Evolutionary conservation across 129 eudicot genomes (phyloP), one percentile per base, ranked within the genome.

Genomic region (Arctium lappa): DNA sequence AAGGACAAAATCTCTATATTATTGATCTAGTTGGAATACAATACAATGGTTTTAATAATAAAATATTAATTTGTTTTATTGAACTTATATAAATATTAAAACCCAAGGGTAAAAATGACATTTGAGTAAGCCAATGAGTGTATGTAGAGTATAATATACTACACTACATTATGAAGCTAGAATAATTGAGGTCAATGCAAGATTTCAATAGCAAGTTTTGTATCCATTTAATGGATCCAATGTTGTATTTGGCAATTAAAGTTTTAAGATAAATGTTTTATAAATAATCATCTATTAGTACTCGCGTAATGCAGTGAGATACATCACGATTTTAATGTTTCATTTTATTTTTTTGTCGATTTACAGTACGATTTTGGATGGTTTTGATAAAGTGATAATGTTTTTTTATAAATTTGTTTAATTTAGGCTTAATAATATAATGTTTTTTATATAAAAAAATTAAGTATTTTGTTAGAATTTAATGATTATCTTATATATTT

Each of bases 121-220:
- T 73, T 79, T 73, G 79, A 62, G 70, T 72, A 22, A 8, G 32
- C 71, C 12, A 79, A 39, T 8, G 74, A 53, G 73, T 62, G 34
- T 77, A 72, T 70, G 53, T 78, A 62, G 87, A 84, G 83, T 79
- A 84, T 70, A 79, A 79, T 84, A 84, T 79, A 84, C 87, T 42
- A 78, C 75, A 72, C 75, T 78, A 36, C 80, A 84, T 84, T 44
- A 73, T 78, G 69, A 72, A 78, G 36, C 53, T 27, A 6, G 79
- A 56, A 73, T 84, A 31, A 72, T 81, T 81, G 74, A 73, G 85
- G 65, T 15, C 63, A 73, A 56, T 62, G 74, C 74, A 56, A 82
- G 79, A 42, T 44, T 72, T 78, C 37, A 30, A 63, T 38, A 62
- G 87, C 46, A 83, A 84, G 77, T 62, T 79, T 33, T 12, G 72